phyloP scores from a whole-genome alignment of 345 rosid species.

The Anacardium occidentale region DNA sequence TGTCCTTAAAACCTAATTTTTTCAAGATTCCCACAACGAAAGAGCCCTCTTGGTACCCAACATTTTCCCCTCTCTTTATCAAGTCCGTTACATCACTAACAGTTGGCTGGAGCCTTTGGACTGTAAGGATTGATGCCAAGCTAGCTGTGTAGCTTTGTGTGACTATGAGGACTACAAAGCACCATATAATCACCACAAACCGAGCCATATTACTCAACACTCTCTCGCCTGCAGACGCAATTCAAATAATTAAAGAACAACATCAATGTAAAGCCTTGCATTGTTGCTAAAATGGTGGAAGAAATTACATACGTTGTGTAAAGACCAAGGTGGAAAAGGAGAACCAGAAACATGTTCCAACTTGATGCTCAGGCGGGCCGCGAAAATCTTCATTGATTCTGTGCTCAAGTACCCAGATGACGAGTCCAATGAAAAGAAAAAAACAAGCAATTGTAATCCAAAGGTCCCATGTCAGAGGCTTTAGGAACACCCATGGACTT shows the following conservation, averaged over 20 bases:
- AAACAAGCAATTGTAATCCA: slow-evolving; percentile 59
- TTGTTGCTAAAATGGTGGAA: neutral
- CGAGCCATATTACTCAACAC: slow-evolving; percentile 50
- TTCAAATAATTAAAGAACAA: neutral
- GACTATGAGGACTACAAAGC: slow-evolving; percentile 61
- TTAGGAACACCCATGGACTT: slow-evolving; percentile 63
- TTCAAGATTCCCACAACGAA: slow-evolving; percentile 37
- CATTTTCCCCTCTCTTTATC: slow-evolving; percentile 29
- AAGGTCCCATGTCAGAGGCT: slow-evolving; percentile 60
- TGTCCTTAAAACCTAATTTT: slow-evolving; percentile 22
- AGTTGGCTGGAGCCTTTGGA: slow-evolving; percentile 52
- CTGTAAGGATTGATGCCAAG: slow-evolving; percentile 55
- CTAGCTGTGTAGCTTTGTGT: slow-evolving; percentile 77
- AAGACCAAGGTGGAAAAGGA: slow-evolving; percentile 71
- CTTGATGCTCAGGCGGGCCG: slow-evolving; percentile 48
- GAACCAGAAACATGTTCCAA: slow-evolving; percentile 62
- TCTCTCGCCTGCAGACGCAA: slow-evolving; percentile 49
- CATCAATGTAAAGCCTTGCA: neutral
- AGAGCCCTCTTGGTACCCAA: slow-evolving; percentile 45
- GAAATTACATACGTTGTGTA: slow-evolving; percentile 35
- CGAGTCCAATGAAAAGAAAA: slow-evolving; percentile 54
- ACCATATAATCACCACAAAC: slow-evolving; percentile 56
- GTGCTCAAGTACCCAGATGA: slow-evolving; percentile 73
- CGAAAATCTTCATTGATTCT: slow-evolving; percentile 61
- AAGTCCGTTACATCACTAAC: slow-evolving; percentile 39